phyloP scores from a whole-genome alignment of 352 stramenopile species.

The Globisporangium rhizosaccharum region DNA sequence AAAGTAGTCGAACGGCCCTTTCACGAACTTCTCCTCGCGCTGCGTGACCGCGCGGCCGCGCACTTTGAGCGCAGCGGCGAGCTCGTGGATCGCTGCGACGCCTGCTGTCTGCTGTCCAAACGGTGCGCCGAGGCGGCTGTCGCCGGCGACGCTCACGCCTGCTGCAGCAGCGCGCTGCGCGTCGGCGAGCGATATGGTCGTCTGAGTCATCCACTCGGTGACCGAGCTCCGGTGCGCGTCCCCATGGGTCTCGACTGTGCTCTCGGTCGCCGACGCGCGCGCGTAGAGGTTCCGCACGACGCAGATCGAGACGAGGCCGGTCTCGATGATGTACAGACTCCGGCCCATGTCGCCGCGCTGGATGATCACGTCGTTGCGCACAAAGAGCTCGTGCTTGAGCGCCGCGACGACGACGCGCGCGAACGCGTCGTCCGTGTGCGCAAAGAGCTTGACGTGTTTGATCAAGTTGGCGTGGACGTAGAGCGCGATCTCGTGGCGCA shows the following conservation, averaged over 20 bases:
- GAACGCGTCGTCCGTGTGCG: conserved; percentile 28
- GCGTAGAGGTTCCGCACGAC: conserved; percentile 24
- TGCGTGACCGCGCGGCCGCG: conserved; percentile 14
- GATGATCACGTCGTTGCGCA: conserved; percentile 46
- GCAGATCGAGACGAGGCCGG: conserved; percentile 53
- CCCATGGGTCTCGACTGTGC: too few relatives aligned
- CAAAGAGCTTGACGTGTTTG: conserved; percentile 34
- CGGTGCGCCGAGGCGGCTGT: not conserved
- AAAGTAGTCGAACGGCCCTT: conserved; percentile 73
- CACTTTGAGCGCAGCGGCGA: not conserved
- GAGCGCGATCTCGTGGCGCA: conserved; percentile 57
- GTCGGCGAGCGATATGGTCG: conserved; percentile 9
- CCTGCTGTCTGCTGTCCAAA: not conserved
- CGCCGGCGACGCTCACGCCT: not conserved
- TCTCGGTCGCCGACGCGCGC: not conserved
- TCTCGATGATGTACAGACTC: conserved; percentile 52
- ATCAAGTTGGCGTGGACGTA: conserved; percentile 49
- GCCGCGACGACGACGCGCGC: conserved; percentile 24
- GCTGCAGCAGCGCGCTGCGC: conserved; percentile 2
- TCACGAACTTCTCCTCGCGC: conserved; percentile 60
- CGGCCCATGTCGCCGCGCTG: conserved; percentile 34
- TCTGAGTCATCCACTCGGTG: conserved; percentile 11
- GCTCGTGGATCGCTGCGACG: not conserved
- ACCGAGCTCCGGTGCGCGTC: conserved; percentile 9
- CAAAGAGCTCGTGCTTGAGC: conserved; percentile 39